Conservation (phyloP, 2,329 filamentous ascomycete genomes). For the Sclerotinia minor region DNA sequence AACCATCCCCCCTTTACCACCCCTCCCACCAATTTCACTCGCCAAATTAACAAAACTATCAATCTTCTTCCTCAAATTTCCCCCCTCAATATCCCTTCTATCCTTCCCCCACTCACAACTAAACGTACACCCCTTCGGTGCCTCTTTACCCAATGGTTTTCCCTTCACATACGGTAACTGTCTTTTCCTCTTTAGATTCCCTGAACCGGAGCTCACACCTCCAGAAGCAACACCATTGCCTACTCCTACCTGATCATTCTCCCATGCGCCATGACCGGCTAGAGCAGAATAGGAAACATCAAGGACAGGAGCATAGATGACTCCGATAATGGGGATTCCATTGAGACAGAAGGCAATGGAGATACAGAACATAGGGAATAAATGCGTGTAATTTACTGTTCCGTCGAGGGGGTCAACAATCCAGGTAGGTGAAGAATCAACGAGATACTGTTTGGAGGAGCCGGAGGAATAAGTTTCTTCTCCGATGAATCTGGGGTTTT, state of each 20-base stretch:
- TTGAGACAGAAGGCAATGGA: constrained; percentile 69
- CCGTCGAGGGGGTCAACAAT: constrained; percentile 71
- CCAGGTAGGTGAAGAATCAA: constrained; percentile 67
- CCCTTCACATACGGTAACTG: constrained; percentile 62
- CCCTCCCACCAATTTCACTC: constrained; percentile 60
- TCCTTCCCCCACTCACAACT: constrained; percentile 82
- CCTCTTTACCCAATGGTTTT: constrained; percentile 61
- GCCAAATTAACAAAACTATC: constrained; percentile 77
- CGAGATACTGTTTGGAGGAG: constrained; percentile 65
- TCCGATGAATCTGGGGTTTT: constrained; percentile 62
- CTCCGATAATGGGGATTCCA: constrained; percentile 62
- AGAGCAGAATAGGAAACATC: constrained; percentile 70
- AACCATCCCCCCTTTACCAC: constrained; percentile 74
- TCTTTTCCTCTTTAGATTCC: constrained; percentile 51
- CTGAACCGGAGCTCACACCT: neutral
- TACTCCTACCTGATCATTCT: constrained; percentile 30
- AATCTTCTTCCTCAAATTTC: constrained; percentile 70
- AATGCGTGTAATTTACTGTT: constrained; percentile 55
- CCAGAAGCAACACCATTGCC: neutral
- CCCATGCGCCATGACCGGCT: constrained; percentile 63
- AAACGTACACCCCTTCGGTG: constrained; percentile 70
- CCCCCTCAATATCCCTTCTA: constrained; percentile 61
- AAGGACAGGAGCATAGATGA: constrained; percentile 71
- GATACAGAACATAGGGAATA: constrained; percentile 80
- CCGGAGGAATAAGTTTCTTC: constrained; percentile 75